Evolutionary conservation across 73 alveolate species (phyloP).

Genomic region (Symbiodinium natans): DNA sequence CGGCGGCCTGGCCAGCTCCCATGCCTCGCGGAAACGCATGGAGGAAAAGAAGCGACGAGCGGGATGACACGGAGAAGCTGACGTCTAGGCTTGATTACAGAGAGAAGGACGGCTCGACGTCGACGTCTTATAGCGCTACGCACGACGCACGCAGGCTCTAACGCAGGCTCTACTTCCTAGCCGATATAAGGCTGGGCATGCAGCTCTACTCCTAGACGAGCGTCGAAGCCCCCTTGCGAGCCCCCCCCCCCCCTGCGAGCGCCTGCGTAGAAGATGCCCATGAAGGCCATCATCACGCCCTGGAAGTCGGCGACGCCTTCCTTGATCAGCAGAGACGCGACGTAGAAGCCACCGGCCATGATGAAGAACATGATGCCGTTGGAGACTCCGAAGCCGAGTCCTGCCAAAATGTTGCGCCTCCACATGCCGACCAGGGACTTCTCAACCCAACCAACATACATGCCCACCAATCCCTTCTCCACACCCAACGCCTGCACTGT

Average conservation of each 20-base stretch:
- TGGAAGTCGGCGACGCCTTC: slow-evolving; percentile 49
- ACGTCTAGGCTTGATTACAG: too few relatives aligned
- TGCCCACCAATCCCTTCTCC: slow-evolving; percentile 14
- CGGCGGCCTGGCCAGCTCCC: slow-evolving; percentile 83
- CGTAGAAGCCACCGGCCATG: slow-evolving; percentile 85
- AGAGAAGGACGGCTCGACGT: too few relatives aligned
- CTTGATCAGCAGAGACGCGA: slow-evolving; percentile 41
- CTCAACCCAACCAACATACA: slow-evolving; percentile 63
- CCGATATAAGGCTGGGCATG: too few relatives aligned
- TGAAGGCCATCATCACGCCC: slow-evolving; percentile 91
- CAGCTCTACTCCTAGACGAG: too few relatives aligned
- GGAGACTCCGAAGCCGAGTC: not conserved
- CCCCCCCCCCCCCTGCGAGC: too few relatives aligned
- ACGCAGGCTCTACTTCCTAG: too few relatives aligned
- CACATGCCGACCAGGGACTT: slow-evolving; percentile 68
- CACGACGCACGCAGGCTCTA: too few relatives aligned
- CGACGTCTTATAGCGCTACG: too few relatives aligned
- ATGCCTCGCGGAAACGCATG: too few relatives aligned
- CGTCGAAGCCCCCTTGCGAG: too few relatives aligned
- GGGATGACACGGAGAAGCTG: too few relatives aligned
- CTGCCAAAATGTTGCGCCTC: slow-evolving; percentile 55
- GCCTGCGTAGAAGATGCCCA: slow-evolving; percentile 90
- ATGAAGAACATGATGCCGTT: slow-evolving; percentile 74
- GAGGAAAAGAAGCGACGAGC: too few relatives aligned
- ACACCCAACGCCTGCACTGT: slow-evolving; percentile 50